phyloP scores from a whole-genome alignment of 2,329 filamentous ascomycete species.

The Botrytis pseudocinerea region DNA sequence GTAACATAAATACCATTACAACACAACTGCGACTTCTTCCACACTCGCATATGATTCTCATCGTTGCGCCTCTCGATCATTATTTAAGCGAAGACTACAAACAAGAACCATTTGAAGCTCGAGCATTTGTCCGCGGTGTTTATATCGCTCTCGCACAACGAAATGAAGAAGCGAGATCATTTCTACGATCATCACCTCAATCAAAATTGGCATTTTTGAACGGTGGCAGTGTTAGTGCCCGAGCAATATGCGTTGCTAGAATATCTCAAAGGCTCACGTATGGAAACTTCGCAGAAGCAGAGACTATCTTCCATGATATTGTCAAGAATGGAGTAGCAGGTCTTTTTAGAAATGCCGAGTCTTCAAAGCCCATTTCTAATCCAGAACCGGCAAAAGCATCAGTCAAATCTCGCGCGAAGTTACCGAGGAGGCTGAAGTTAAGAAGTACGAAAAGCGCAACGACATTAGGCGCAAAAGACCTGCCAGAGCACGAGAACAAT shows the following conservation, averaged over 20 bases:
- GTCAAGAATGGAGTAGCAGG: conserved; percentile 52
- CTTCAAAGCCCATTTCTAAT: neutral
- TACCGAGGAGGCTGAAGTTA: conserved; percentile 6
- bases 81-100: conserved; percentile 29
- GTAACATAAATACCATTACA: conserved; percentile 53
- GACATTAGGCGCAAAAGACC: neutral
- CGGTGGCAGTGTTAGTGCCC: conserved; percentile 57
- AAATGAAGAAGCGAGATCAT: conserved; percentile 51
- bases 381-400: too few species aligned
- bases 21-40: conserved; percentile 63
- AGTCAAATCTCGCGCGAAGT: neutral
- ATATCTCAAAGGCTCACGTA: conserved; percentile 55
- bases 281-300: conserved; percentile 52
- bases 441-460: conserved; percentile 4
- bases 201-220: conserved; percentile 59
- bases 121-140: conserved; percentile 49
- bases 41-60: conserved; percentile 56
- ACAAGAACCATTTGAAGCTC: conserved; percentile 45
- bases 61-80: conserved; percentile 48
- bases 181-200: conserved; percentile 50
- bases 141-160: conserved; percentile 53
- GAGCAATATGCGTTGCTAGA: conserved; percentile 53
- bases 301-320: conserved; percentile 52
- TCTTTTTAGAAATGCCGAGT: conserved; percentile 30
- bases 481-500: neutral